Evolutionary conservation across 495 filamentous ascomycete species (phyloP), one percentile per base, ranked within the genome.

Genomic region (Neurospora sp.): DNA sequence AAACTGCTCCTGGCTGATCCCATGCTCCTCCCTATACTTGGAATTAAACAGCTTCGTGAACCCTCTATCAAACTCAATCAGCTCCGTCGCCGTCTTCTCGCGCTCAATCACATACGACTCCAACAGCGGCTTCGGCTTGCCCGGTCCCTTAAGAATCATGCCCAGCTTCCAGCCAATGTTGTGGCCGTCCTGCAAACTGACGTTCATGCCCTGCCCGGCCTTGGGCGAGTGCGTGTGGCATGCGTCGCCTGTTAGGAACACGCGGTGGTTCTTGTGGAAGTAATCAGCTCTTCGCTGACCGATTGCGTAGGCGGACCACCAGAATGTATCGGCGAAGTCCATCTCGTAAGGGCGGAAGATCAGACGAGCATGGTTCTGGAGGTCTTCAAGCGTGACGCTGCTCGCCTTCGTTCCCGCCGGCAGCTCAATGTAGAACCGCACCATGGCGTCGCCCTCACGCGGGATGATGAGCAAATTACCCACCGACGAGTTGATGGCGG

Each of bases 81-180:
- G 80, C 69, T 91, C 87, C n/a, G 86, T 83, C 3, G 92, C 92
- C 20, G 90, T 89, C 74, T 86, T 86, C 76, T 89, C 84, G 4
- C 92, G 85, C 79, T 95, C 92, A 5, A 87, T 75, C 8, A 91
- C 86, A 74, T 94, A 95, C 4, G 92, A 92, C 75, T 89, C 80
- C 1, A 94, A 82, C 4, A 94, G 75, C 2, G 83, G 83, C 3
- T 72, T 68, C 8, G 86, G 86, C 2, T 39, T 37, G 3, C 90
- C 88, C 53, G 85, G 81, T 14, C 89, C 89, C 40, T 82, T 86
- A 14, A 93, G 78, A 1, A 94, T 85, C 37, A 86, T 79, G 1
- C 87, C 91, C 5, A 96, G 83, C 80, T 96, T 94, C 92, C 92
- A 94, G 22, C 92, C 92, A 42, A 94, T 87, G 72, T 96, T 94